Evolutionary conservation across 352 stramenopile genomes (phyloP).

Genomic region (Phytophthora agathidicida): DNA sequence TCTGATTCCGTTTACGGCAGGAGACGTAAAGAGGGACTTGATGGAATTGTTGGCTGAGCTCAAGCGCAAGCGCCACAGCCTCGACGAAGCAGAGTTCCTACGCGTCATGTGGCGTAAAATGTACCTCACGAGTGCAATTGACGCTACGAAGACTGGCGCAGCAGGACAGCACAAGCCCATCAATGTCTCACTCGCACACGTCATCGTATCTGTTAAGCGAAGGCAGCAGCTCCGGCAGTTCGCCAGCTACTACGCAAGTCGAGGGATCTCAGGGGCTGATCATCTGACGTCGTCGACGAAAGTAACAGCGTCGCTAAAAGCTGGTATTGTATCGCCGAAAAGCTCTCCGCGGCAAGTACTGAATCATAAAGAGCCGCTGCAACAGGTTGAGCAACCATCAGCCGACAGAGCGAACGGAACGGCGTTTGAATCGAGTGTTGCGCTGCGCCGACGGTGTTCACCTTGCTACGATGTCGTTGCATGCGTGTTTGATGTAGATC

Average conservation of each 20-base stretch:
- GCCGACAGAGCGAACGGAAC: not conserved
- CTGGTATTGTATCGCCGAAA: not conserved
- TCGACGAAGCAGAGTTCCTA: slow-evolving; percentile 71
- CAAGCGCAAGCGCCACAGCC: slow-evolving; percentile 35
- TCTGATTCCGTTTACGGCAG: slow-evolving; percentile 64
- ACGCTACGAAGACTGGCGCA: slow-evolving; percentile 23
- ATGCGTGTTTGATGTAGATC: slow-evolving; percentile 41
- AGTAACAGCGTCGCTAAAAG: not conserved
- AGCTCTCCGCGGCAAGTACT: not conserved
- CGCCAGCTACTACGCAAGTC: slow-evolving; percentile 67
- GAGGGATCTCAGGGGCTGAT: slow-evolving; percentile 66
- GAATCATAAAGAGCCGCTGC: not conserved
- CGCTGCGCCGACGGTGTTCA: slow-evolving; percentile 23
- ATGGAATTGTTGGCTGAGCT: slow-evolving; percentile 63
- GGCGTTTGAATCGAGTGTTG: slow-evolving; percentile 10
- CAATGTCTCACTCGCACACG: slow-evolving; percentile 67
- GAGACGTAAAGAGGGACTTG: slow-evolving; percentile 60
- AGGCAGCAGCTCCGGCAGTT: slow-evolving; percentile 72
- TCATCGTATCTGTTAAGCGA: slow-evolving; percentile 77
- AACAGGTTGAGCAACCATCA: not conserved
- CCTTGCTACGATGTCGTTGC: slow-evolving; percentile 39
- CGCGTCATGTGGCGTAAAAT: slow-evolving; percentile 69
- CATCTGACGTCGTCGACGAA: slow-evolving; percentile 35
- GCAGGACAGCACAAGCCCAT: slow-evolving; percentile 25
- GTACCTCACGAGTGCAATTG: slow-evolving; percentile 58